Conservation (phyloP, 441 rosid genomes). For the Pelargonium fulgidum region DNA sequence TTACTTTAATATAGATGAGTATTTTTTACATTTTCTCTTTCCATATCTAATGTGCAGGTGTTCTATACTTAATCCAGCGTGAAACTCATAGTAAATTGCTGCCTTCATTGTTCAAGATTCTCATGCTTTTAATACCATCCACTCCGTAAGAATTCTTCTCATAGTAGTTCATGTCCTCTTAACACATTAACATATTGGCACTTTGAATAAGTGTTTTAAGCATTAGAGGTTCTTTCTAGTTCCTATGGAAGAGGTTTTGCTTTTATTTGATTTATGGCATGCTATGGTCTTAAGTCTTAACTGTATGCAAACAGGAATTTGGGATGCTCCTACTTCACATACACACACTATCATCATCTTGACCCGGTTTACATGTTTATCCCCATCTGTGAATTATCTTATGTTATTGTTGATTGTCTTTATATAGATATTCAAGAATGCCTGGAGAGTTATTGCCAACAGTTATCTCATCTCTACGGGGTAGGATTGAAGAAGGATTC, state of each 20-base stretch:
- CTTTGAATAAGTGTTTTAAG: not conserved
- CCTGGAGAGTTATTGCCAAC: slow-evolving; percentile 67
- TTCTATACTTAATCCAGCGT: slow-evolving; percentile 58
- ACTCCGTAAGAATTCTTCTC: slow-evolving; percentile 65
- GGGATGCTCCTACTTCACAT: not conserved
- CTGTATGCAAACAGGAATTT: not conserved
- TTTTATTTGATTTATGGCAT: too few relatives aligned
- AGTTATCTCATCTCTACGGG: slow-evolving; percentile 49
- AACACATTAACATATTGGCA: not conserved
- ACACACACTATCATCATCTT: not conserved
- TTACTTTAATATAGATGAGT: slow-evolving; percentile 13
- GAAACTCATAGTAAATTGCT: slow-evolving; percentile 69
- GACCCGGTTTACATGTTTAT: slow-evolving; percentile 15
- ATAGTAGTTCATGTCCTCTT: slow-evolving; percentile 1
- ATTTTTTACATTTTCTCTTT: slow-evolving; percentile 5
- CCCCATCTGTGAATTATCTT: slow-evolving; percentile 12
- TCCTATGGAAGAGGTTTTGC: too few relatives aligned
- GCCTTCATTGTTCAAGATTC: slow-evolving; percentile 66
- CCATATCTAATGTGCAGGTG: slow-evolving; percentile 44
- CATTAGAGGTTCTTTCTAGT: too few relatives aligned
- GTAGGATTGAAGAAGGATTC: slow-evolving; percentile 52
- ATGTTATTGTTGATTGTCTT: slow-evolving; percentile 23
- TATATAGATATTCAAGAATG: slow-evolving; percentile 76
- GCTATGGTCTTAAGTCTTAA: not conserved
- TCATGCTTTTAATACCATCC: slow-evolving; percentile 66